Base-by-base conservation (phyloP, 2,329 filamentous ascomycete species). In the Microthyrium microscopicum region DNA sequence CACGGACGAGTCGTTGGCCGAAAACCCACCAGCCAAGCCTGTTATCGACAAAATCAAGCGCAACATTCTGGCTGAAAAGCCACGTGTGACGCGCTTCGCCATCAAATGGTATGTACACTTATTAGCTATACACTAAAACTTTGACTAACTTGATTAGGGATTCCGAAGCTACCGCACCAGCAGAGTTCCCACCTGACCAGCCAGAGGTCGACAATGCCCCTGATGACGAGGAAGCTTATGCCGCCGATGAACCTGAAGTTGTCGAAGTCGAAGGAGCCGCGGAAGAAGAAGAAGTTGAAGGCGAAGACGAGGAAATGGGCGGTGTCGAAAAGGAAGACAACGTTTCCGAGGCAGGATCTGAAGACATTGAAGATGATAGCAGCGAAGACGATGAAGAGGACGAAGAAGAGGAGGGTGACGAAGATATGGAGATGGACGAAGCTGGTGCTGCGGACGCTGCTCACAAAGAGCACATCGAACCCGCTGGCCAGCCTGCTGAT, bases 181-280 rank as follows among this genome's bases (percentile, higher is more conserved):
- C 89, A 42, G 87, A 98, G 58, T 98, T 82, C 55, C 89, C 89
- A 20, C 91, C 89, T 40, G 89, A 98, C 55, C 89, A 98, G 60
- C 89, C 89, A 26, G 89, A 98, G 55, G 89, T 85, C 34, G 91
- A 98, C 50, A 68, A 77, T 28, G 68, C 71, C 33, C 78, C 78
- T 27, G 87, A 94, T 46, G 89, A 92, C 45, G 69, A 66, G 35
- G 77, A 80, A 18, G 72, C 79, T 44, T 98, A 98, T 50, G 89
- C 87, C 41, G 83, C 80, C 16, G 89, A 95, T 36, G 87, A 93
- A 55, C 57, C 58, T 24, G 73, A 72, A 12, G 82, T 83, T 30
- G 76, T 76, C 22, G 73, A 76, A 41, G 72, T 76, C 33, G 75
- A 74, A 34, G 72, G 69, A n/a, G 70, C 57, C 9, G 69, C 66